phyloP scores from a whole-genome alignment of 2,329 filamentous ascomycete genomes.

The Pestalotiopsis sp. region DNA sequence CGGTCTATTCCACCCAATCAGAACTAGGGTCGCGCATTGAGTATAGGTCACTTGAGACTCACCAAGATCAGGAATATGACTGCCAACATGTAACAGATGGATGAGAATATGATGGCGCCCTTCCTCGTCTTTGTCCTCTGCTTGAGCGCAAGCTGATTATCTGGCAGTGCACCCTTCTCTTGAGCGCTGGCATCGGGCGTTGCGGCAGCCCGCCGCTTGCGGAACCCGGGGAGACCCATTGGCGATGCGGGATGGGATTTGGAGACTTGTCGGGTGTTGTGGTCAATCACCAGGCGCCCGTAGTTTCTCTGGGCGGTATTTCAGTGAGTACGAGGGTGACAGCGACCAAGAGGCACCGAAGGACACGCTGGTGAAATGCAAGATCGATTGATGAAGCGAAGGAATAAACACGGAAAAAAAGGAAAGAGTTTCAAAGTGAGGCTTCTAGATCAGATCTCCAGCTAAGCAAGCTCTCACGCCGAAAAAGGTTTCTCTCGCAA shows the following conservation, averaged over 20 bases:
- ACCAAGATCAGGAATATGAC: slow-evolving; percentile 82
- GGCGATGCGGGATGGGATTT: neutral
- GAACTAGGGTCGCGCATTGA: neutral
- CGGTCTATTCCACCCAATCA: slow-evolving; percentile 41
- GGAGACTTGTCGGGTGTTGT: neutral
- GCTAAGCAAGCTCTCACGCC: neutral
- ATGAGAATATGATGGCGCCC: slow-evolving; percentile 66
- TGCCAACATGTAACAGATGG: slow-evolving; percentile 72
- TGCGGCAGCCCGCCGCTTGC: slow-evolving; percentile 24
- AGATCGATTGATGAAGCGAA: neutral
- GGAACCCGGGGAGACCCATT: slow-evolving; percentile 27
- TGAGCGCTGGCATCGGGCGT: slow-evolving; percentile 22
- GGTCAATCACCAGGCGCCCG: neutral
- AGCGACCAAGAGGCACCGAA: neutral
- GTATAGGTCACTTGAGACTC: slow-evolving; percentile 18
- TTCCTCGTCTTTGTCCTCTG: slow-evolving; percentile 55
- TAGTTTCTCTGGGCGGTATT: neutral
- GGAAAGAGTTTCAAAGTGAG: neutral
- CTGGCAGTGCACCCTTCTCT: slow-evolving; percentile 18
- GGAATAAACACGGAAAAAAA: neutral
- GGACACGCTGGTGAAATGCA: neutral
- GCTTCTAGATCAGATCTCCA: slow-evolving; percentile 1
- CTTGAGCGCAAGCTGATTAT: slow-evolving; percentile 39
- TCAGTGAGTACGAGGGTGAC: neutral
- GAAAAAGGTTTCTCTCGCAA: neutral